Base-by-base conservation (phyloP, 192 early-diverging fungal species). In the Coemansia sp. region DNA sequence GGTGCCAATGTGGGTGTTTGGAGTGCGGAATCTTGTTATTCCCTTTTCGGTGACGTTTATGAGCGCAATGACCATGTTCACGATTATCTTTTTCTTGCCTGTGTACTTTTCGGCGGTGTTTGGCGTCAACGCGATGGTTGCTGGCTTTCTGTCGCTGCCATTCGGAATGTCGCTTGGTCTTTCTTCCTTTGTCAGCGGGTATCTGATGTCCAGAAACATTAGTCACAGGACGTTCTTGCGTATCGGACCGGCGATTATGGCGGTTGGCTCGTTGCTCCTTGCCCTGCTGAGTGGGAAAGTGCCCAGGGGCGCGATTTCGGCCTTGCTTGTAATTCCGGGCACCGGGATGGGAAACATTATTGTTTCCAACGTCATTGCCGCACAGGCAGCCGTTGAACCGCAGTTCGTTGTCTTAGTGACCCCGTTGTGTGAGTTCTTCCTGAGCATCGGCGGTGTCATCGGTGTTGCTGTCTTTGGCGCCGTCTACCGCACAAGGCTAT, bases 81-180 rank as follows among this genome's bases (percentile, higher is more conserved):
- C 77, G n/a, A 67, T 73, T 9, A 68, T 85, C 21, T 92, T 88
- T 41, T 91, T 85, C 66, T 71, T 87, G 65, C 90, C 91, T 18
- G 67, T 91, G 9, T 90, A 85, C 39, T 93, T 88, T 72, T 87
- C 89, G 57, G 82, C 94, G 40, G 91, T 93, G 8, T 83, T 86
- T 63, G 90, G 91, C 37, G 83, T 85, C 45, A 79, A 87, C 41
- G 89, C 95, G 1, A 93, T 90, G 39, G 41, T 75, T 8, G 86
- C 92, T 15, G 95, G 94, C n/a, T 60, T 98, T n/a, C 81, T 90
- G 45, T 75, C 89, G 19, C 71, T 98, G 56, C 93, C 95, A 0
- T 75, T 94, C 40, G 88, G 94, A 52, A 61, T 93, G 47, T 82
- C 87, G 47, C 76, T 91, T 6, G 90, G 93, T 41, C 21, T 92